phyloP scores from a whole-genome alignment of 805 yeast species.

The Hanseniaspora clermontiae region DNA sequence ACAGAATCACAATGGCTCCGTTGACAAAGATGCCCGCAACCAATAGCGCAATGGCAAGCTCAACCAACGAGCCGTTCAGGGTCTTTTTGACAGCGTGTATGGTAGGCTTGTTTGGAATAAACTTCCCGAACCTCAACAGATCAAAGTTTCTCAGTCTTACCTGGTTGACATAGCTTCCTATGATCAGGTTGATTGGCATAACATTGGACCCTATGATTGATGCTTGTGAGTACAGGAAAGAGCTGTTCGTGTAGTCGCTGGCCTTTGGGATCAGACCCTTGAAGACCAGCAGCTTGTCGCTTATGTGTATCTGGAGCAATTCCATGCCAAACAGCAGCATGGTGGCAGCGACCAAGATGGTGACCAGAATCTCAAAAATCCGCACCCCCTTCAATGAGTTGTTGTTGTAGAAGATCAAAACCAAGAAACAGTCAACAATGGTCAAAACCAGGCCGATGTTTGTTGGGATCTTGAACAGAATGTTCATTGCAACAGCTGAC shows the following conservation, averaged over 20 bases:
- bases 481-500: constrained; percentile 86
- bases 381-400: constrained; percentile 71
- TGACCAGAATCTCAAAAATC: constrained; percentile 69
- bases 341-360: constrained; percentile 63
- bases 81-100: constrained; percentile 68
- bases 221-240: constrained; percentile 63
- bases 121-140: constrained; percentile 36
- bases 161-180: constrained; percentile 83
- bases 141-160: constrained; percentile 74
- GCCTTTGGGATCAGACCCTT: constrained; percentile 52
- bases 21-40: constrained; percentile 88
- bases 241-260: constrained; percentile 38
- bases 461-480: constrained; percentile 67
- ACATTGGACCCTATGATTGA: constrained; percentile 90
- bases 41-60: constrained; percentile 66
- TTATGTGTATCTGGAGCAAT: constrained; percentile 51
- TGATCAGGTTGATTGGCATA: constrained; percentile 83
- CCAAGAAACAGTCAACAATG: constrained; percentile 71
- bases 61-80: constrained; percentile 69
- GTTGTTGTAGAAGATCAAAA: constrained; percentile 63
- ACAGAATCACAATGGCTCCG: constrained; percentile 77
- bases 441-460: constrained; percentile 76
- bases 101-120: constrained; percentile 50
- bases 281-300: constrained; percentile 47
- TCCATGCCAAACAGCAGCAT: constrained; percentile 77